Percentiles rank a stretch among this genome's conserved stretches.
Conservation (phyloP, 768 basidiomycete genomes). For the Lentinula sp. region DNA sequence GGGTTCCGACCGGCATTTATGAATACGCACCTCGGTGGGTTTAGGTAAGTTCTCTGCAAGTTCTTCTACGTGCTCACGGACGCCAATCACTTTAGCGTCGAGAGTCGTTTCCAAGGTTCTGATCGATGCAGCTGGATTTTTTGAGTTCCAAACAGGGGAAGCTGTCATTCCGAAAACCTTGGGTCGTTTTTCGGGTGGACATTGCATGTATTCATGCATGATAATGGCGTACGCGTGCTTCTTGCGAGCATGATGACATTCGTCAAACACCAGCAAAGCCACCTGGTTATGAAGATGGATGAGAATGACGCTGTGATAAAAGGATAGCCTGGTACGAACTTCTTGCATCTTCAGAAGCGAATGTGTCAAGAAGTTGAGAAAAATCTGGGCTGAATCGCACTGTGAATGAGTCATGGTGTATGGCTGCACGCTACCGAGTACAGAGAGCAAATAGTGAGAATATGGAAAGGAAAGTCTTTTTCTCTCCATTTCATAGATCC, state of each 20-base stretch:
- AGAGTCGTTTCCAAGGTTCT: constrained; percentile 61
- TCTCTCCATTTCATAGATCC: not conserved
- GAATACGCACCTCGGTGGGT: constrained; percentile 52
- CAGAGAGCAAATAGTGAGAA: not conserved
- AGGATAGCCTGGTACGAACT: constrained; percentile 22
- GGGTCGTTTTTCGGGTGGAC: constrained; percentile 44
- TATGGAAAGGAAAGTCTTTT: not conserved
- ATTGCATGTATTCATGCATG: constrained; percentile 58
- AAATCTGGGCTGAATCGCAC: constrained; percentile 61
- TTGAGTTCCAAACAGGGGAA: constrained; percentile 80
- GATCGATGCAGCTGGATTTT: constrained; percentile 60
- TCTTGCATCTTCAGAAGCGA: constrained; percentile 72
- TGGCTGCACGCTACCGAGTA: not conserved
- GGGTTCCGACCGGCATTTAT: not conserved
- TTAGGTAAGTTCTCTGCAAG: constrained; percentile 55
- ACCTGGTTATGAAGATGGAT: constrained; percentile 21
- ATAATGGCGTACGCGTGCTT: constrained; percentile 76
- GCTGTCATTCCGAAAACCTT: constrained; percentile 95
- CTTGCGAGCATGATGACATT: constrained; percentile 74
- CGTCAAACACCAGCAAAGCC: constrained; percentile 72
- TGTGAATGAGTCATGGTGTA: not conserved
- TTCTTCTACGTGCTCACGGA: constrained; percentile 65
- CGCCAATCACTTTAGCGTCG: constrained; percentile 70
- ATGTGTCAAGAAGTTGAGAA: constrained; percentile 74
- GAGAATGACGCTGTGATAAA: not conserved